These are phyloP conservation scores for Microthyrium microscopicum DNA, from an alignment of 2,329 filamentous ascomycete genomes.

Conservation along the genomic window DNA sequence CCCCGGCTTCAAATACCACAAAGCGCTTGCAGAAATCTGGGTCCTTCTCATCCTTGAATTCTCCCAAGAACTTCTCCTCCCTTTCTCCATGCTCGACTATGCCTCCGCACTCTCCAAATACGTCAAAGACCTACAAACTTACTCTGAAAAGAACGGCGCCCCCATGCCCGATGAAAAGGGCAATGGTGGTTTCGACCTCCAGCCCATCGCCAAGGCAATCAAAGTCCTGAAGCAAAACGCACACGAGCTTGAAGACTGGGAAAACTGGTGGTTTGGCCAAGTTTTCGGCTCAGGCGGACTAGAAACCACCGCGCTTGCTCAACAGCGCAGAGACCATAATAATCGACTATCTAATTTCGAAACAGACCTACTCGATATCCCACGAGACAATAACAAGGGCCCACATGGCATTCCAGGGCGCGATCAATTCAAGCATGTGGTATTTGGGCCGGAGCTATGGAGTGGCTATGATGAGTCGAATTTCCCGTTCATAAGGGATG, in stretches of 20 bases:
- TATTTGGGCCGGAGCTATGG: slow-evolving; percentile 74
- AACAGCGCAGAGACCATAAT: slow-evolving; percentile 61
- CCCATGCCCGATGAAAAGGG: slow-evolving; percentile 15
- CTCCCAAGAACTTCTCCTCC: slow-evolving; percentile 62
- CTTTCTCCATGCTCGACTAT: slow-evolving; percentile 66
- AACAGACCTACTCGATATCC: slow-evolving; percentile 62
- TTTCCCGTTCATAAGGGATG: slow-evolving; percentile 77
- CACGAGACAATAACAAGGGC: slow-evolving; percentile 34
- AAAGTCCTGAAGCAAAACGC: slow-evolving; percentile 42
- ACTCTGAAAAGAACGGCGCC: slow-evolving; percentile 39
- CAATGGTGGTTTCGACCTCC: slow-evolving; percentile 32
- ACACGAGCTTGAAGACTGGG: slow-evolving; percentile 57
- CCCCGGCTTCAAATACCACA: slow-evolving; percentile 68
- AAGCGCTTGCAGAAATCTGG: slow-evolving; percentile 60
- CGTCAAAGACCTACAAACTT: slow-evolving; percentile 48
- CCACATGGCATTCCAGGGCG: slow-evolving; percentile 53
- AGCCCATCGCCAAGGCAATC: slow-evolving; percentile 46
- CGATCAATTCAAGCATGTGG: slow-evolving; percentile 83
- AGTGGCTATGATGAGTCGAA: slow-evolving; percentile 48
- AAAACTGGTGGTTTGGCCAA: slow-evolving; percentile 55
- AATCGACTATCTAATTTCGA: slow-evolving; percentile 67
- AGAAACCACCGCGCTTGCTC: slow-evolving; percentile 52
- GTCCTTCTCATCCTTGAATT: slow-evolving; percentile 73
- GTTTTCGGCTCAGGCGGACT: slow-evolving; percentile 58
- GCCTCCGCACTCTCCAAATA: slow-evolving; percentile 48